Conservation (phyloP, 108 stramenopile species). For the Cylindrotheca fusiformis region DNA sequence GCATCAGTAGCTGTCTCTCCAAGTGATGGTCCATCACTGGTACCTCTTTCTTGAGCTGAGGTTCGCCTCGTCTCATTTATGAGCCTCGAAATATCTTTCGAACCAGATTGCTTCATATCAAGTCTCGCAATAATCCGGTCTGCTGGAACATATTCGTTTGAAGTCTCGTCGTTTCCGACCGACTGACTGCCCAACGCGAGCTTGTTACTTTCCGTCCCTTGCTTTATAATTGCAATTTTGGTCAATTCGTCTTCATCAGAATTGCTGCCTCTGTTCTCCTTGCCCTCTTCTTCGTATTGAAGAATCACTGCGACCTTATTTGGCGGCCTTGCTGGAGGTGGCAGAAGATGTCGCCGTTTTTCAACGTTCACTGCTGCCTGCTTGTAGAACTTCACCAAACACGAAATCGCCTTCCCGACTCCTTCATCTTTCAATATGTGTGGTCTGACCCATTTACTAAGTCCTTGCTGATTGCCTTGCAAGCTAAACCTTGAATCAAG, state of each 20-base stretch:
- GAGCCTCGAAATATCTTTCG: neutral
- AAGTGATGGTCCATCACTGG: constrained; percentile 10
- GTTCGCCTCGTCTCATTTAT: too few relatives aligned
- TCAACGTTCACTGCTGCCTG: constrained; percentile 51
- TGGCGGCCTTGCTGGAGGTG: constrained; percentile 4
- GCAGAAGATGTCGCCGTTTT: constrained; percentile 20
- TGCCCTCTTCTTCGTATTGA: constrained; percentile 36
- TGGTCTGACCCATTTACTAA: constrained; percentile 85
- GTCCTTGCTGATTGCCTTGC: constrained; percentile 58
- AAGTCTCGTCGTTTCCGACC: neutral
- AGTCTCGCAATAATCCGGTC: constrained; percentile 39
- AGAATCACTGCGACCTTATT: constrained; percentile 27
- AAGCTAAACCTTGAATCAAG: constrained; percentile 91
- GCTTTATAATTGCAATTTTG: constrained; percentile 55
- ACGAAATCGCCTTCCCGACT: constrained; percentile 52
- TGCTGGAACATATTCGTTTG: constrained; percentile 54
- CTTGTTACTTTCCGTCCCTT: constrained; percentile 4
- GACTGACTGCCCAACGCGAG: neutral
- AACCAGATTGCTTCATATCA: constrained; percentile 27
- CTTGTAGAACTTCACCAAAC: constrained; percentile 63
- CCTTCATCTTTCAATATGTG: constrained; percentile 73
- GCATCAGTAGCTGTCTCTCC: neutral
- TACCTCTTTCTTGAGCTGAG: too few relatives aligned
- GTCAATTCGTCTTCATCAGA: constrained; percentile 35
- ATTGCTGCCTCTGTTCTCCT: constrained; percentile 28